Conservation (phyloP, 495 filamentous ascomycete genomes). For the Aspergillus conjunctus region DNA sequence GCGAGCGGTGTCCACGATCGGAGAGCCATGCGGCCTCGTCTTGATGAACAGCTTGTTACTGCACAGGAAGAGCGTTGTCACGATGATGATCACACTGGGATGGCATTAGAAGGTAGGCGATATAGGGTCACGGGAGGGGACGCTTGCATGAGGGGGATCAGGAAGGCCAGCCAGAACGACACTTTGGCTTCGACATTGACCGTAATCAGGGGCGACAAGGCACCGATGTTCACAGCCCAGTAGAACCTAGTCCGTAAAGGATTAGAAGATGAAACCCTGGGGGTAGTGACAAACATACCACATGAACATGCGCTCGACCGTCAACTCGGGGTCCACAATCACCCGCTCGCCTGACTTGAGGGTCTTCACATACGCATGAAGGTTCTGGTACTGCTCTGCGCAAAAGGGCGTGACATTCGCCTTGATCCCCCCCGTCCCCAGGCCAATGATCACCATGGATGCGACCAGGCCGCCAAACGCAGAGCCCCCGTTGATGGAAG, state of each 20-base stretch:
- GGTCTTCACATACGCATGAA: slow-evolving; percentile 37
- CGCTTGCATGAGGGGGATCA: slow-evolving; percentile 36
- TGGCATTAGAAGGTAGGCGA: neutral
- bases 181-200: slow-evolving; percentile 38
- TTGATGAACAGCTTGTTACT: slow-evolving; percentile 36
- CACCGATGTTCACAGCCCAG: slow-evolving; percentile 41
- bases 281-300: slow-evolving; percentile 19
- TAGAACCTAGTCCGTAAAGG: slow-evolving; percentile 22
- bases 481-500: slow-evolving; percentile 23
- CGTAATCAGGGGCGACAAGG: slow-evolving; percentile 40
- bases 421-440: slow-evolving; percentile 55
- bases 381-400: slow-evolving; percentile 45
- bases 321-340: slow-evolving; percentile 64
- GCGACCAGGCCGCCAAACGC: slow-evolving; percentile 25
- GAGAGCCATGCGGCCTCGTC: slow-evolving; percentile 42
- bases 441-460: slow-evolving; percentile 31
- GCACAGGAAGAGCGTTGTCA: slow-evolving; percentile 11
- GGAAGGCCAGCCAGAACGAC: slow-evolving; percentile 67
- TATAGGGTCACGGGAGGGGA: neutral
- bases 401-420: slow-evolving; percentile 59
- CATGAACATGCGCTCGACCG: slow-evolving; percentile 35
- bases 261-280: neutral
- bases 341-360: slow-evolving; percentile 56
- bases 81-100: slow-evolving; percentile 23
- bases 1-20: slow-evolving; percentile 48